phyloP scores from a whole-genome alignment of 768 basidiomycete genomes.

The Kwoniella sp. region DNA sequence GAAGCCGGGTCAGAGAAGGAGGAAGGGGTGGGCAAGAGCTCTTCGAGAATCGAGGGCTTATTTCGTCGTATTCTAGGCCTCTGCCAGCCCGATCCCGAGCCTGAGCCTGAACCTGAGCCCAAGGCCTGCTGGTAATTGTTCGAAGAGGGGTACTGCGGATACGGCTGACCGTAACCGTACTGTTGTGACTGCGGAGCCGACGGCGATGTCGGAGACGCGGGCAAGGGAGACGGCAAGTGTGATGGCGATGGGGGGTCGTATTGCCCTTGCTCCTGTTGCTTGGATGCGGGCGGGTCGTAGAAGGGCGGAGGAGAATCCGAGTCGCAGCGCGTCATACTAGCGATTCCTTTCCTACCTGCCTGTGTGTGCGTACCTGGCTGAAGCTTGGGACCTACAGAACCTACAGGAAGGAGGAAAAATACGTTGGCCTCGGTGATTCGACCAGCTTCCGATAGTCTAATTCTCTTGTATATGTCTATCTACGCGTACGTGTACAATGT shows the following conservation, averaged over 20 bases:
- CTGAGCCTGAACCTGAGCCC: too few species aligned
- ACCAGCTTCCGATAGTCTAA: too few species aligned
- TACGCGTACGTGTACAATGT: too few species aligned
- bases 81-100: background rate
- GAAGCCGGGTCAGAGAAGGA: background rate
- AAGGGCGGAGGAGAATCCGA: background rate
- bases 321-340: background rate
- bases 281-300: background rate
- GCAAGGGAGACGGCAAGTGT: background rate
- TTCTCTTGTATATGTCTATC: too few species aligned
- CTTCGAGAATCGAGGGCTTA: conserved; percentile 35
- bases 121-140: too few species aligned
- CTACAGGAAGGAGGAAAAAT: too few species aligned
- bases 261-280: background rate
- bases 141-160: background rate
- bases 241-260: background rate
- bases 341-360: background rate
- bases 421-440: too few species aligned
- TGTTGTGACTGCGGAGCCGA: background rate
- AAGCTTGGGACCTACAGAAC: too few species aligned
- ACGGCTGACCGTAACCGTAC: too few species aligned
- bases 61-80: conserved; percentile 12
- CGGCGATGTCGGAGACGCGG: background rate
- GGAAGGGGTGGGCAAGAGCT: conserved; percentile 32
- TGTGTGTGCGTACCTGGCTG: background rate